Percentiles rank a stretch among this genome's conserved stretches.
Conservation (phyloP, 2,329 filamentous ascomycete genomes). For the Beauveria brongniartii region DNA sequence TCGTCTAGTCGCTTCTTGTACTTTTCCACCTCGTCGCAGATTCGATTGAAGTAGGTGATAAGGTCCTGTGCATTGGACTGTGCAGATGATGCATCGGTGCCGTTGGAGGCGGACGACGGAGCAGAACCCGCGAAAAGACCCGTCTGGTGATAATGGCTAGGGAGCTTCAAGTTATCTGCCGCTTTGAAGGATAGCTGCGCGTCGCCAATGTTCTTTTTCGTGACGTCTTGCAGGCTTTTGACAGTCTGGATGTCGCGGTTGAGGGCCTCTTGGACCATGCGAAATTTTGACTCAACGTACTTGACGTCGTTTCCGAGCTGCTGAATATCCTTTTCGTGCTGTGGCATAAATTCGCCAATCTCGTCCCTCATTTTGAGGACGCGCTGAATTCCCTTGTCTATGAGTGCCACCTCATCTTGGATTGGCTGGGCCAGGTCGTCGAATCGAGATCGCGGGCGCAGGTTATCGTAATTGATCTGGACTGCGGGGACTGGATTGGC, state of each 20-base stretch:
- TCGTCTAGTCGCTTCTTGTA: constrained; percentile 36
- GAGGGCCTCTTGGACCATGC: constrained; percentile 35
- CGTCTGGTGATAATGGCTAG: constrained; percentile 45
- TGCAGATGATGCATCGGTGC: constrained; percentile 26
- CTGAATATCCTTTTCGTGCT: constrained; percentile 41
- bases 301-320: constrained; percentile 39
- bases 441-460: constrained; percentile 84
- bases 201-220: constrained; percentile 58
- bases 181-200: constrained; percentile 65
- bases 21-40: constrained; percentile 34
- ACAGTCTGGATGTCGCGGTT: constrained; percentile 55
- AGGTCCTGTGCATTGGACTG: constrained; percentile 33
- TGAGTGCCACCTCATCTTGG: constrained; percentile 65
- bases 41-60: constrained; percentile 37
- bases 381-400: constrained; percentile 72
- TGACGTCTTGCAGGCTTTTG: constrained; percentile 50
- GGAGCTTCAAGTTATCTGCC: constrained; percentile 66
- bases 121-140: constrained; percentile 32
- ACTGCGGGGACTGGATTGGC: constrained; percentile 57
- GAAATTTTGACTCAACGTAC: constrained; percentile 42
- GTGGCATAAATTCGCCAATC: constrained; percentile 59
- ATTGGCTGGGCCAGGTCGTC: constrained; percentile 79
- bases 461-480: constrained; percentile 67
- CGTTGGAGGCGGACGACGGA: constrained; percentile 21
- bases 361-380: constrained; percentile 74